A percentile compares a stretch with the other conserved stretches of the same genome.
Evolutionary conservation across 768 basidiomycete genomes (phyloP).

Genomic region (Gloeostereum incarnatum): DNA sequence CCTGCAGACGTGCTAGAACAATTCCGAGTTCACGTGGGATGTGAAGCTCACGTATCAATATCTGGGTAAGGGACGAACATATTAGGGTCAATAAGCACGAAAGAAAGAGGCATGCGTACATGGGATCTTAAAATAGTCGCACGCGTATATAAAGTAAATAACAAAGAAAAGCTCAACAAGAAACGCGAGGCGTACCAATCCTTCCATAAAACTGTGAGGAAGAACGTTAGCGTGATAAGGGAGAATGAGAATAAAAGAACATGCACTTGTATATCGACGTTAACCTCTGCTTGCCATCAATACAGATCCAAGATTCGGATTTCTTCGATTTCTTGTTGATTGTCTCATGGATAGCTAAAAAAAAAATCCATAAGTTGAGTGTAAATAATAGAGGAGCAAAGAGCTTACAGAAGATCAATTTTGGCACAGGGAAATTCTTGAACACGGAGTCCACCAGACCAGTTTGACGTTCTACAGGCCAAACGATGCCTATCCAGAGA

Average conservation of each 20-base stretch:
- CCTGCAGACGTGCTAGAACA: no score
- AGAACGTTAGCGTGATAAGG: background rate
- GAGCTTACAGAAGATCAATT: conserved; percentile 55
- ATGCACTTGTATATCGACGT: conserved; percentile 53
- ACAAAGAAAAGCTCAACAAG: no score
- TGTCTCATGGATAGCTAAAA: no score
- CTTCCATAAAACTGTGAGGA: conserved; percentile 39
- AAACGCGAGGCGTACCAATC: no score
- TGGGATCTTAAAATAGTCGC: no score
- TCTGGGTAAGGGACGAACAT: no score
- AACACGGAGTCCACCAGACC: conserved; percentile 57
- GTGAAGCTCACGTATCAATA: no score
- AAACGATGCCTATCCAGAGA: conserved; percentile 44
- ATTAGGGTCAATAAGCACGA: no score
- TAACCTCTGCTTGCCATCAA: conserved; percentile 65
- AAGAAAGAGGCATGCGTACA: no score
- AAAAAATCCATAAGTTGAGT: no score
- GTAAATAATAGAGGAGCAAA: background rate
- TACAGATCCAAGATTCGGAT: conserved; percentile 31
- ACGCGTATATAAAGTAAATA: no score
- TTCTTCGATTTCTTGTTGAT: conserved; percentile 31
- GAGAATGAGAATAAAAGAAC: background rate
- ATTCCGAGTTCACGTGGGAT: no score
- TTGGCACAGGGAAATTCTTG: conserved; percentile 57
- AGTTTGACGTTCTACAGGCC: conserved; percentile 51